A percentile compares a stretch with the other conserved stretches of the same genome.
phyloP scores from a whole-genome alignment of 2,329 filamentous ascomycete genomes.

The Myriangium duriaei region DNA sequence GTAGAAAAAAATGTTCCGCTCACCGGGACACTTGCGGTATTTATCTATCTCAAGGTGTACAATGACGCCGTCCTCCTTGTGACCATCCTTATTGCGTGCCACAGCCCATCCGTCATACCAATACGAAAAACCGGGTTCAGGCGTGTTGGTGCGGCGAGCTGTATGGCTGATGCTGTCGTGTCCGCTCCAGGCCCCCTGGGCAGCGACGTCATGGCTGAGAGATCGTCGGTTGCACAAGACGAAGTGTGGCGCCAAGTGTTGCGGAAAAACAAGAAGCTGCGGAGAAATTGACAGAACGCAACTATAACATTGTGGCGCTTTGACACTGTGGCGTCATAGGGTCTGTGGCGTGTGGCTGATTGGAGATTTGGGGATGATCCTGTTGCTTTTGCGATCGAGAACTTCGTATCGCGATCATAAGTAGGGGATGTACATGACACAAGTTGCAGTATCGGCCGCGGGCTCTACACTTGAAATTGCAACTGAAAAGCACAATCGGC shows the following conservation, averaged over 20 bases:
- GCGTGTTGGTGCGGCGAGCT: neutral
- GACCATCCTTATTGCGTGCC: neutral
- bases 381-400: too few relatives aligned
- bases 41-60: slow-evolving; percentile 1
- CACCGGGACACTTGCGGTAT: neutral
- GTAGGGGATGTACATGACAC: too few relatives aligned
- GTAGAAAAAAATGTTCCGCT: neutral
- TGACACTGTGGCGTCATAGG: slow-evolving; percentile 2
- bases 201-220: slow-evolving; percentile 7
- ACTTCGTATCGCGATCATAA: too few relatives aligned
- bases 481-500: too few relatives aligned
- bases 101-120: slow-evolving; percentile 6
- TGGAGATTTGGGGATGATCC: too few relatives aligned
- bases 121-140: slow-evolving; percentile 5
- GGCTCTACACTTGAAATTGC: too few relatives aligned
- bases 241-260: slow-evolving; percentile 6
- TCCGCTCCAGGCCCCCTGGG: neutral
- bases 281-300: slow-evolving; percentile 8
- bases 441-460: too few relatives aligned
- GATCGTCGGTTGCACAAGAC: slow-evolving; percentile 5
- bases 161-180: slow-evolving; percentile 4
- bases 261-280: slow-evolving; percentile 3
- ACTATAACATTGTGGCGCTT: too few relatives aligned
- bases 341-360: slow-evolving; percentile 7
- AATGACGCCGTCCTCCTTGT: neutral